These are phyloP conservation scores for Alternaria panax DNA, from an alignment of 2,329 filamentous ascomycete species.

Conservation along the genomic window DNA sequence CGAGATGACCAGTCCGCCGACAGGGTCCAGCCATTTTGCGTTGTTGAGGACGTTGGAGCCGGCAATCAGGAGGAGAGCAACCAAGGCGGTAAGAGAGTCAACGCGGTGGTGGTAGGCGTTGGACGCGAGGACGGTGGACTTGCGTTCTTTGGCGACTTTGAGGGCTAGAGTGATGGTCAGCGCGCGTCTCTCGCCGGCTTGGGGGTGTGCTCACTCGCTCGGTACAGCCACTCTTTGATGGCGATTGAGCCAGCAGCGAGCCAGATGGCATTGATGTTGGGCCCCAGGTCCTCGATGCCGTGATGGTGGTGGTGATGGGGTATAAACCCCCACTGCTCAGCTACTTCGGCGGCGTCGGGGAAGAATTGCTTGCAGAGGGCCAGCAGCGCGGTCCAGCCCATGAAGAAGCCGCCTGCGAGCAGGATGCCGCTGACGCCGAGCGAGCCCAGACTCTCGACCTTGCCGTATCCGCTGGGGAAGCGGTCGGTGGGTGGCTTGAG, in stretches of 20 bases:
- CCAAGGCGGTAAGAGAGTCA: conserved; percentile 93
- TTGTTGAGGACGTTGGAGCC: conserved; percentile 86
- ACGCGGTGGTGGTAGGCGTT: conserved; percentile 97
- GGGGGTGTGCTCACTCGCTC: conserved; percentile 71
- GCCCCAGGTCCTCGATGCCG: conserved; percentile 66
- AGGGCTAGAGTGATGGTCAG: conserved; percentile 69
- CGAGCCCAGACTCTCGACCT: conserved; percentile 95
- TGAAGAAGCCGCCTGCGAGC: conserved; percentile 86
- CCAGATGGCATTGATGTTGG: conserved; percentile 95
- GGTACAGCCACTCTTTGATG: conserved; percentile 96
- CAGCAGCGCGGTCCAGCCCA: conserved; percentile 74
- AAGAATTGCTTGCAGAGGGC: conserved; percentile 62
- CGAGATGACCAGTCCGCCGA: conserved; percentile 91
- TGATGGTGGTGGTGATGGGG: conserved; percentile 72
- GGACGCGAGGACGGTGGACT: conserved; percentile 93
- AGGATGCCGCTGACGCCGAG: conserved; percentile 92
- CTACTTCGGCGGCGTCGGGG: conserved; percentile 54
- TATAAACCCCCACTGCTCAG: conserved; percentile 54
- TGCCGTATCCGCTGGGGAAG: conserved; percentile 93
- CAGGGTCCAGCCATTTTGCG: conserved; percentile 91
- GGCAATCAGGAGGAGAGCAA: conserved; percentile 86
- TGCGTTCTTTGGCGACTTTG: conserved; percentile 92
- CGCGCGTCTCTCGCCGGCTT: not conserved
- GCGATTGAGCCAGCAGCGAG: conserved; percentile 87
- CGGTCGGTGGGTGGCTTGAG: conserved; percentile 80